phyloP scores from a whole-genome alignment of 2,329 filamentous ascomycete species.

The Fusarium agapanthi region DNA sequence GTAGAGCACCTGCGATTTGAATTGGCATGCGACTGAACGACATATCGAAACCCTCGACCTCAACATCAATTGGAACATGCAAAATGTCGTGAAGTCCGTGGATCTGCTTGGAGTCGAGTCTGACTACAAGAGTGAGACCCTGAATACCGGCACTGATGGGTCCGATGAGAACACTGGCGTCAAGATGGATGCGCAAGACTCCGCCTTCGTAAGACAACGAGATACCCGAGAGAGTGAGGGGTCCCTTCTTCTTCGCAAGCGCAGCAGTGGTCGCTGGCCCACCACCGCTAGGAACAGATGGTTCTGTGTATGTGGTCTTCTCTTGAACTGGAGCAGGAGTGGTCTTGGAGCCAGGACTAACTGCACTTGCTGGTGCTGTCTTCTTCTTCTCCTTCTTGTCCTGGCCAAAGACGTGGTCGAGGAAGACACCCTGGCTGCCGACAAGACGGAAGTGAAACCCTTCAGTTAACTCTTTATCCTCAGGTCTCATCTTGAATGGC shows the following conservation, averaged over 20 bases:
- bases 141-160: not conserved
- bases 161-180: not conserved
- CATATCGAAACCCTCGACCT: not conserved
- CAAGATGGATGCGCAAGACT: not conserved
- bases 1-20: not conserved
- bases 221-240: not conserved
- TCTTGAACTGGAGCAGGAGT: rapidly evolving
- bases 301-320: not conserved
- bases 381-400: rapidly evolving
- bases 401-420: not conserved
- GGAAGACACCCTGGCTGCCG: not conserved
- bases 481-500: not conserved
- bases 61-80: rapidly evolving
- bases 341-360: rapidly evolving
- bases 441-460: not conserved
- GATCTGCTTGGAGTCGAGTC: not conserved
- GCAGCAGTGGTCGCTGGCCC: rapidly evolving
- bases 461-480: rapidly evolving
- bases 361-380: rapidly evolving
- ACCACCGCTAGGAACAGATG: rapidly evolving
- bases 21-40: rapidly evolving
- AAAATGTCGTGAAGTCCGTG: rapidly evolving
- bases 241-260: not conserved
- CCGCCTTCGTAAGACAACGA: rapidly evolving
- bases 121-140: rapidly evolving